Evolutionary conservation across 1,139 yeast genomes (phyloP), one percentile per base, ranked within the genome.

Genomic region (Kluyveromyces sp.): DNA sequence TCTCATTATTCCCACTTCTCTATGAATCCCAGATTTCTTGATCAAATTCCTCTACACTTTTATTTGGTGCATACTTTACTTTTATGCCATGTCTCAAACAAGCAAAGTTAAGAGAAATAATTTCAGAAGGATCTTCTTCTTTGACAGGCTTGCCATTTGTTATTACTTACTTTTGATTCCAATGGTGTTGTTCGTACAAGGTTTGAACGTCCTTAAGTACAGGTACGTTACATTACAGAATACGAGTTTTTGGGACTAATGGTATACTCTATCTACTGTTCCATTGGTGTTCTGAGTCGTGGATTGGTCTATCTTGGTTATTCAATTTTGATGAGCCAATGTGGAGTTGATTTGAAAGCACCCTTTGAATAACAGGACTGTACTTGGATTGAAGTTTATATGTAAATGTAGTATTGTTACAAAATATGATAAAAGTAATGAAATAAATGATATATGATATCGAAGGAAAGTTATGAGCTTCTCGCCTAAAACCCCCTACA

Each of bases 291-390:
- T 2, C 72, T 90, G 4, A 77, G 89, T 42, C 95, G 47, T 94
- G 96, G 95, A 78, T 84, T 51, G 94, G 95, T 2, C 78, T 92
- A 54, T 79, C 85, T 48, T 88, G 96, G 95, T 69, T 86, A 43
- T 90, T 87, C 62, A 85, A 89, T 63, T 80, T 87, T 46, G 86
- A 83, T 56, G 92, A 83, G 54, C 70, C 75, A 4, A 68, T 82
- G 4, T 81, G 88, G 88, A 46, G 27, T 42, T 39, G 30, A 32
- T 32, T n/a, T 37, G n/a, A 29, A 25, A 33, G 40, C 27, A 39
- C 25, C 6, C 37, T 27, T 30, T 33, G 38, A 33, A 33, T 10
- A 10, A 33, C 21, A 15, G 21, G 21, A 15, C 21, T 15, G 32
- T 30, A 33, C 15, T 5, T 33, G 15, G 34, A 7, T 25, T 27